Percentiles rank a stretch among this genome's conserved stretches.
Conservation (phyloP, 2,329 filamentous ascomycete genomes). For the Arachnomyces sp. region DNA sequence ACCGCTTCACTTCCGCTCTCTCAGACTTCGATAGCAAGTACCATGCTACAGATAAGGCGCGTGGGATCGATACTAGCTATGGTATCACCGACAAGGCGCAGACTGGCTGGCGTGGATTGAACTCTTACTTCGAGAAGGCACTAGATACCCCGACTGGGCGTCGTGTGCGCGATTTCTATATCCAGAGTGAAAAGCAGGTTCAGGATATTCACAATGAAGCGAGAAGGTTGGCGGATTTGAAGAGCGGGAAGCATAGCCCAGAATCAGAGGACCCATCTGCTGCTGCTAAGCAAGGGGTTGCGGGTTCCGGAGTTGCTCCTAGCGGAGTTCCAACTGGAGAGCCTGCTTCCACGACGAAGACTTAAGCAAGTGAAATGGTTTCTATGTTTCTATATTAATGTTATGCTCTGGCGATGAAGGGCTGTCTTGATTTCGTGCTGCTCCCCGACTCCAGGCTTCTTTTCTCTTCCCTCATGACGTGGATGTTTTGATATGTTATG, state of each 20-base stretch:
- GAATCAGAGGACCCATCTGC: conserved; percentile 26
- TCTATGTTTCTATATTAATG: conserved; percentile 8
- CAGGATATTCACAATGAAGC: conserved; percentile 92
- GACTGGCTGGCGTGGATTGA: conserved; percentile 59
- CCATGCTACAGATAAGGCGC: conserved; percentile 80
- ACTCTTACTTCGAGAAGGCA: conserved; percentile 93
- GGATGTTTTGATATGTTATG: no score
- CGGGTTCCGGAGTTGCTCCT: conserved; percentile 19
- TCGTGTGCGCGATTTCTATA: conserved; percentile 83
- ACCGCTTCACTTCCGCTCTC: conserved; percentile 69
- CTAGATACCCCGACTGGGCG: conserved; percentile 78
- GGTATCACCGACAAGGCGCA: conserved; percentile 68
- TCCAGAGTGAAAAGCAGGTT: conserved; percentile 76
- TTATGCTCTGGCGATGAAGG: background rate
- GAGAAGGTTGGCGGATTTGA: conserved; percentile 76
- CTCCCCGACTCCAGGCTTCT: no score
- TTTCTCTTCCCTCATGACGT: no score
- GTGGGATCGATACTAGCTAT: conserved; percentile 76
- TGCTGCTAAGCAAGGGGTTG: conserved; percentile 35
- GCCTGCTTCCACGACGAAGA: conserved; percentile 1
- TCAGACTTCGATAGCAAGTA: conserved; percentile 74
- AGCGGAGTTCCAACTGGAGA: conserved; percentile 12
- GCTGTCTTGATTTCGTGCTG: no score
- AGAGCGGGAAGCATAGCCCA: conserved; percentile 49
- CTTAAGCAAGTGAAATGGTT: conserved; percentile 7